phyloP scores from a whole-genome alignment of 202 grass and related monocot genomes.

The Panicum virgatum region DNA sequence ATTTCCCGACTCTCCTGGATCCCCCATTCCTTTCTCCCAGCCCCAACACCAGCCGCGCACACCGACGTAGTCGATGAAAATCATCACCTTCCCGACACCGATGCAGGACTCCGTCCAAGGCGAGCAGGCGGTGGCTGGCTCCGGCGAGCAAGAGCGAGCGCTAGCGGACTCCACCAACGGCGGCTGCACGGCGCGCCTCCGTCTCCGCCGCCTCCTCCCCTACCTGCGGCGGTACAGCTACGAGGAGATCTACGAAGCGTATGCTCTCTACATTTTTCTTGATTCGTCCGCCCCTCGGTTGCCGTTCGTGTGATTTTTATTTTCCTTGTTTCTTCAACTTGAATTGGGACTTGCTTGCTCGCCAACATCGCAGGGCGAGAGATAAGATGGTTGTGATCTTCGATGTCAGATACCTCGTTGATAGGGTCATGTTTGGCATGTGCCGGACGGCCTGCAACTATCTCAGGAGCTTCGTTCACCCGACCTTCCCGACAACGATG shows the following conservation, averaged over 20 bases:
- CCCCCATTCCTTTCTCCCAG: no score
- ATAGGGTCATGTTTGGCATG: neutral
- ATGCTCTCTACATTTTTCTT: neutral
- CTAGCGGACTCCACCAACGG: neutral
- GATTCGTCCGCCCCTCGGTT: neutral
- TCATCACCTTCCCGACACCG: neutral
- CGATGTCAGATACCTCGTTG: neutral
- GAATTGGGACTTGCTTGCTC: no score
- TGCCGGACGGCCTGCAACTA: neutral
- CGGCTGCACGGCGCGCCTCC: neutral
- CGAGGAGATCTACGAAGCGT: neutral
- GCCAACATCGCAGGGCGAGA: neutral
- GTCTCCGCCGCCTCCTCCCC: neutral
- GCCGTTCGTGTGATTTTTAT: neutral
- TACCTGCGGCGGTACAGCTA: neutral
- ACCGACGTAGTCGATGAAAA: neutral
- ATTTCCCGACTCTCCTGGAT: no score
- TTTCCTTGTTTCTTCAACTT: no score
- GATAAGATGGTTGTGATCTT: neutral
- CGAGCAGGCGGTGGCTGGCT: neutral
- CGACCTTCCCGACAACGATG: neutral
- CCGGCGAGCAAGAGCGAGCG: neutral
- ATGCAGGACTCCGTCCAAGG: neutral
- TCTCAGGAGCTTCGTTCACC: no score
- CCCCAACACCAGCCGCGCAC: no score